Evolutionary conservation across 1,284 basidiomycete genomes (phyloP).

Genomic region (Schizophyllum amplum): DNA sequence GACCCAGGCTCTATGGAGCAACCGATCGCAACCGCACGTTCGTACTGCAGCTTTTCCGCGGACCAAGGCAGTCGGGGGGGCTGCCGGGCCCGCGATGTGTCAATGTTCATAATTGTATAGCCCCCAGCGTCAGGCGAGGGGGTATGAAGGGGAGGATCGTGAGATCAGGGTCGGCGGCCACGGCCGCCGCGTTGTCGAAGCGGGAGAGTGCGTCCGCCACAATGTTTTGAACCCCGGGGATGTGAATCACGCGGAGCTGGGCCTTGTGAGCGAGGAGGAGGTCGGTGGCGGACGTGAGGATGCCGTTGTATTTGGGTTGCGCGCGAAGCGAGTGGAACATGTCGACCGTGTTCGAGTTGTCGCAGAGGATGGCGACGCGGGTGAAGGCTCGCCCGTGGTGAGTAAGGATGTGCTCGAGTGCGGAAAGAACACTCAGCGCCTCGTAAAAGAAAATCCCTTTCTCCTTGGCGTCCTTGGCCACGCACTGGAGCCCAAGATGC

Average conservation of each 20-base stretch:
- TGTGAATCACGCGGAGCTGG: conserved; percentile 14
- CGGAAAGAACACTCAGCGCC: conserved; percentile 5
- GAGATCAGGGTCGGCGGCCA: not conserved
- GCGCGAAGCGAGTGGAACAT: conserved; percentile 10
- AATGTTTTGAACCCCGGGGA: conserved; percentile 12
- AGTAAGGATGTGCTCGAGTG: not conserved
- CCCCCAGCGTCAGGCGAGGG: conserved; percentile 21
- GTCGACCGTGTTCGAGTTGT: conserved; percentile 10
- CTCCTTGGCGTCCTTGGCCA: not conserved
- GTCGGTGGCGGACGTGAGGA: conserved; percentile 8
- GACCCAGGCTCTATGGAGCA: conserved; percentile 24
- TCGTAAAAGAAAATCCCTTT: conserved; percentile 8
- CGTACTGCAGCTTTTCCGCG: conserved; percentile 19
- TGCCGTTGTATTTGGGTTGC: conserved; percentile 6
- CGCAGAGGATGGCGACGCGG: conserved; percentile 7
- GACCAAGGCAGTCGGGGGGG: conserved; percentile 23
- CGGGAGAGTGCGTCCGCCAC: conserved; percentile 17
- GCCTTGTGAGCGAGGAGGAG: not conserved
- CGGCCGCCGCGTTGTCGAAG: not conserved
- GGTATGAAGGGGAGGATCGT: conserved; percentile 16
- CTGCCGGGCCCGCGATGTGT: conserved; percentile 15
- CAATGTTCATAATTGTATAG: conserved; percentile 15
- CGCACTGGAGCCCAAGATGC: not conserved
- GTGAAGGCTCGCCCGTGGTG: too few relatives aligned
- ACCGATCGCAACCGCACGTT: conserved; percentile 25